A percentile compares a stretch with the other conserved stretches of the same genome.
These are phyloP conservation scores for Thelonectria blattea DNA, from an alignment of 2,329 filamentous ascomycete genomes.

Conservation along the genomic window DNA sequence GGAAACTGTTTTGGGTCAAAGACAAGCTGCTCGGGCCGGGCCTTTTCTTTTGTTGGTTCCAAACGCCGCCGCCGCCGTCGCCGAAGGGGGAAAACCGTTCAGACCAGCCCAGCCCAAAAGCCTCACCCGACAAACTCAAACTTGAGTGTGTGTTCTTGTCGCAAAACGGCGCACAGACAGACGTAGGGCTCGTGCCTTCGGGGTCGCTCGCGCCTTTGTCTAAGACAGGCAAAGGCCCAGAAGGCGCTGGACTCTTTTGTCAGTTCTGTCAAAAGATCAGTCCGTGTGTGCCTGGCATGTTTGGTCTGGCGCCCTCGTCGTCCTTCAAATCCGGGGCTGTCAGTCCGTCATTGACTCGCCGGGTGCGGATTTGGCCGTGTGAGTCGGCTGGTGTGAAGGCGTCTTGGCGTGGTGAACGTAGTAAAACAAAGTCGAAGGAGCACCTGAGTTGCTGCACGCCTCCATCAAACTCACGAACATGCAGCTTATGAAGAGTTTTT, in stretches of 20 bases:
- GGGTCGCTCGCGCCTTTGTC: slow-evolving; percentile 25
- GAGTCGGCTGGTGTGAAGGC: background rate
- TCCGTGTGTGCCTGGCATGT: slow-evolving; percentile 12
- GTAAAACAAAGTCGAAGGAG: slow-evolving; percentile 8
- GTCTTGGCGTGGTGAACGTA: slow-evolving; percentile 15
- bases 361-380: background rate
- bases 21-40: slow-evolving; percentile 34
- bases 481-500: slow-evolving; percentile 6
- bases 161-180: slow-evolving; percentile 33
- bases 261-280: slow-evolving; percentile 17
- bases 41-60: slow-evolving; percentile 29
- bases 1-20: slow-evolving; percentile 20
- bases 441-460: slow-evolving; percentile 4
- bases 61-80: slow-evolving; percentile 17
- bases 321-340: background rate
- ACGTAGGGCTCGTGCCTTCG: slow-evolving; percentile 30
- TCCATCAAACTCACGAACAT: slow-evolving; percentile 8
- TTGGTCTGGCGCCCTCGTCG: background rate
- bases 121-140: slow-evolving; percentile 27
- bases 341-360: slow-evolving; percentile 6
- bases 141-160: slow-evolving; percentile 21
- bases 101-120: slow-evolving; percentile 19
- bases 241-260: slow-evolving; percentile 8
- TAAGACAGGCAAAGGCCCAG: slow-evolving; percentile 29
- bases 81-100: slow-evolving; percentile 8